phyloP scores from a whole-genome alignment of 306 rosid genomes.

The Hippophae tibetana region DNA sequence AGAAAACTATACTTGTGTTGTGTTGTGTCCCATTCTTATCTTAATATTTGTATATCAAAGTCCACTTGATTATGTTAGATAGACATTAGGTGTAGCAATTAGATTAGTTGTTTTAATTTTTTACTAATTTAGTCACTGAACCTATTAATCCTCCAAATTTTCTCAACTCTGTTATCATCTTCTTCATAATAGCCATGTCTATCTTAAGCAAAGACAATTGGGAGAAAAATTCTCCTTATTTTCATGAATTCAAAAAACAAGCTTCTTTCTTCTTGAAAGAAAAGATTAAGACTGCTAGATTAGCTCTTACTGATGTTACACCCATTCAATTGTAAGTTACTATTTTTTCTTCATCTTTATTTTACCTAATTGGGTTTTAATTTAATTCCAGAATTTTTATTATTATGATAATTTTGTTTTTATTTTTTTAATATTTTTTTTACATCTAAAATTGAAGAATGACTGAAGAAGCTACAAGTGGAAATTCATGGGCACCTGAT shows the following conservation, averaged over 20 bases:
- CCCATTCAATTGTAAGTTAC: conserved; percentile 61
- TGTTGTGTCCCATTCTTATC: no score
- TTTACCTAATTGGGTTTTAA: background rate
- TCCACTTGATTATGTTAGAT: no score
- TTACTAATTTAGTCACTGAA: no score
- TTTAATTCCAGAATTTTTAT: conserved; percentile 12
- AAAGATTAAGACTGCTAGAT: conserved; percentile 84
- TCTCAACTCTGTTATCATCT: no score
- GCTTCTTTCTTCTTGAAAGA: conserved; percentile 91
- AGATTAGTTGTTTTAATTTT: no score
- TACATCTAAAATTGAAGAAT: conserved; percentile 27
- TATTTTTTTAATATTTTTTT: background rate
- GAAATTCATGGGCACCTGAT: conserved; percentile 61
- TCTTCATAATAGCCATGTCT: conserved; percentile 24
- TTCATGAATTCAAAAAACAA: conserved; percentile 72
- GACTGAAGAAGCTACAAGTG: conserved; percentile 80
- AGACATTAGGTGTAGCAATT: no score
- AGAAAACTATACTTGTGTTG: no score
- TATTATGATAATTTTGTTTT: conserved; percentile 4
- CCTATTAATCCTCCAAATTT: no score
- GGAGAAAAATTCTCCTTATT: conserved; percentile 40
- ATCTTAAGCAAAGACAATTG: conserved; percentile 28
- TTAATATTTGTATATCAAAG: no score
- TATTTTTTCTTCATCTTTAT: background rate
- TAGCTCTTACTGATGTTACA: conserved; percentile 94